Evolutionary conservation across 768 basidiomycete species (phyloP), one percentile per base, ranked within the genome.

Genomic region (Chalciporus pseudorubinellus): DNA sequence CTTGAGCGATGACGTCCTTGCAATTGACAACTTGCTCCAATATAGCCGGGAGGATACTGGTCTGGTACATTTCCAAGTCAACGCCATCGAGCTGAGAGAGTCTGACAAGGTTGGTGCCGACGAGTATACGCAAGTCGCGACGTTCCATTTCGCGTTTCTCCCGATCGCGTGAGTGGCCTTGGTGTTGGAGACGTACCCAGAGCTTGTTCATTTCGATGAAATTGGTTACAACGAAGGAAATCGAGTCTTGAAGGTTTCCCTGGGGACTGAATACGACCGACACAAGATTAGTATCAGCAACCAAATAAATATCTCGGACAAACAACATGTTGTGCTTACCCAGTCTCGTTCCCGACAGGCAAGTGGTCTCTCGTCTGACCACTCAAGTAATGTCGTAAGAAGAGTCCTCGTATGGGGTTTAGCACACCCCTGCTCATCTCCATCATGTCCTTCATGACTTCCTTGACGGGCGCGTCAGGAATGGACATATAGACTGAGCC

Each of bases 361-460:
- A 99, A 72, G 65, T 95, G 84, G 64, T 98, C 95, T 57, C 94
- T 80, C 14, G 97, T 98, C 74, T 98, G 95, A 13, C 97, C 95
- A 53, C 90, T 93, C 29, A 98, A 83, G 70, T 98, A 98, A 67
- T 99, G 95, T 22, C 95, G 80, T 31, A 99, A 76, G 72, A 99
- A 99, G 29, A 99, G 74, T 16, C 97, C 97, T 41, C 97, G 80
- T 44, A 94, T 92, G n/a, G 97, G 95, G 67, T 98, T 94, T 56
- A 98, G 78, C 5, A 99, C 93, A 54, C 97, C 97, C 18, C 94
- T 78, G 31, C 93, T 93, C 97, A 98, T 98, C 71, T 99, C 97
- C 89, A 99, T 89, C 95, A 98, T 98, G 71, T 99, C 97, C 78
- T 97, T 98, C 95, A 98, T 99, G 56, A 99, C 93, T 74, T 99